Evolutionary conservation across 73 alveolate species (phyloP), one percentile per base, ranked within the genome.

Genomic region (Stentor roeselii): DNA sequence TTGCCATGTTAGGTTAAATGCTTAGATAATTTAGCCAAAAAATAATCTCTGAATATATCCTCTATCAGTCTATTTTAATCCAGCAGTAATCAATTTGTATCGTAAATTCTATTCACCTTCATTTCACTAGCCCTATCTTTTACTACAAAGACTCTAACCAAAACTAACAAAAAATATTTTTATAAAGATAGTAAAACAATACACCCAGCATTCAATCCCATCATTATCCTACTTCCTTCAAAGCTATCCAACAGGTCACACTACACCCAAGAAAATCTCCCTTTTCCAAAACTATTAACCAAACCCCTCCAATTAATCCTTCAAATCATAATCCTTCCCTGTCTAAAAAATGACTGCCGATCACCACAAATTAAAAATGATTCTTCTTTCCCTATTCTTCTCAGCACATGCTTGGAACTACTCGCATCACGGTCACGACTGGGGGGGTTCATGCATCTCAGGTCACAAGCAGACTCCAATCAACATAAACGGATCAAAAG

Each of bases 381-480:
- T 50, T 50, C 21, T 50, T 50, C 67, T 50, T 6, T 50, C 67
- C 6, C 6, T 50, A 50, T 21, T 50, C 21, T 50, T 50, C 6
- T 50, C 67, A 21, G 21, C 21, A 50, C 21, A 11, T 50, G 67
- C 67, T 11, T 76, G 84, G 59, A 39, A 76, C 59, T 76, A 76
- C 74, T 36, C 30, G 6, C 67, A 37, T 2, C 36, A 38, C 14
- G 84, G 84, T 0, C 1, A 0, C 6, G 84, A 76, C 39, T 76
- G 84, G 84, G 82, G n/a, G 39, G 74, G 80, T 21, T 11, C 11
- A 30, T 67, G 80, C 37, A 2, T 6, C 27, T 31, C n/a, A 1
- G 84, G 84, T 21, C 34, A 14, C 2, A 39, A 76, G 60, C 84
- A 76, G 39, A 21, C 75, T 1, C 84, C 84, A 76, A 76, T 76